phyloP scores from a whole-genome alignment of 441 rosid genomes.

The Bocquillonia castaneifolia region DNA sequence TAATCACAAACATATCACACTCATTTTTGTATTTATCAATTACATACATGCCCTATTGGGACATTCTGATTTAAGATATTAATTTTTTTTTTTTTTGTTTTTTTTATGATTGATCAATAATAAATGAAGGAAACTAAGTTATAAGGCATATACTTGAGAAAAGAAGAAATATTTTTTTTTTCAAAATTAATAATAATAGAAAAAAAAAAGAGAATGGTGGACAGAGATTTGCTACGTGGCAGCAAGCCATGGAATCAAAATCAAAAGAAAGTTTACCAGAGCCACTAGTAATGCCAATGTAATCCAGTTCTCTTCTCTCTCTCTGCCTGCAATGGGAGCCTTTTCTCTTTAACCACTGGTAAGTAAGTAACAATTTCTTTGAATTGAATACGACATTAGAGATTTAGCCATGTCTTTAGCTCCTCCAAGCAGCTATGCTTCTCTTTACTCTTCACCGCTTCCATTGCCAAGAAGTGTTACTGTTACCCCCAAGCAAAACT shows the following conservation, averaged over 20 bases:
- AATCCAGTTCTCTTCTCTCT: conserved; percentile 20
- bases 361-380: no score
- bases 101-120: no score
- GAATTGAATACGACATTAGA: no score
- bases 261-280: neutral
- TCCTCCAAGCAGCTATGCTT: conserved; percentile 46
- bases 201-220: neutral
- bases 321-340: neutral
- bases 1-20: no score
- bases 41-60: no score
- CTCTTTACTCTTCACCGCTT: conserved; percentile 54
- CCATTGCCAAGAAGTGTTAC: conserved; percentile 39
- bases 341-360: neutral
- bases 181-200: neutral
- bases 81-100: neutral
- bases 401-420: conserved; percentile 59
- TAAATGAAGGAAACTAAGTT: no score
- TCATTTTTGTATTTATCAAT: no score
- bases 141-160: neutral
- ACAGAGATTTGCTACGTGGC: conserved; percentile 22
- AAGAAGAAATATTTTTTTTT: neutral
- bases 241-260: neutral
- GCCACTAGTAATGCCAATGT: conserved; percentile 23
- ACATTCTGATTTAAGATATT: no score
- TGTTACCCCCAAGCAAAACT: conserved; percentile 36